Conservation (phyloP, 495 filamentous ascomycete genomes). For the Rostrohypoxylon terebratum region DNA sequence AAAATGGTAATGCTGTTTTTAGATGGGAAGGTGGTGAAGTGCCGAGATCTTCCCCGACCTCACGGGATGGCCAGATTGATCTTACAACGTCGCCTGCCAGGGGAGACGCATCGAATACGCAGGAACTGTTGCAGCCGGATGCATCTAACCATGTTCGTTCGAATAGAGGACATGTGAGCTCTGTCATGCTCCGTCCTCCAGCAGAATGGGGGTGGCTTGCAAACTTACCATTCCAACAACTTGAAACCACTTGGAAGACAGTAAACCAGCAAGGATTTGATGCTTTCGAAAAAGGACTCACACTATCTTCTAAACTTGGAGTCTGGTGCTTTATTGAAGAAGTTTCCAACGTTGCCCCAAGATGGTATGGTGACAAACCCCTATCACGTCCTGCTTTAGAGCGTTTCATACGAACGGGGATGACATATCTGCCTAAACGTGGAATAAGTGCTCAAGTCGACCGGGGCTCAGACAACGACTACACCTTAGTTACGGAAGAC, state of each 20-base stretch:
- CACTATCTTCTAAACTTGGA: neutral
- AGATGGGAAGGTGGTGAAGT: no score
- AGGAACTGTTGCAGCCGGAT: neutral
- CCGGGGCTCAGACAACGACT: neutral
- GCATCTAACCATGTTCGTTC: neutral
- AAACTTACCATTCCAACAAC: neutral
- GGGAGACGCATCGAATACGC: neutral
- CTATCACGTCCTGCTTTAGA: no score
- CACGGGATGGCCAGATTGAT: no score
- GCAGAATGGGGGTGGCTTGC: neutral
- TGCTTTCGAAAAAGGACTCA: neutral
- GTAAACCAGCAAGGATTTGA: neutral
- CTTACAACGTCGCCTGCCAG: no score
- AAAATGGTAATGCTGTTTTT: no score
- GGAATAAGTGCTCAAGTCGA: neutral
- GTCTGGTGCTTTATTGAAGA: neutral
- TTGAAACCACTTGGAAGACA: neutral
- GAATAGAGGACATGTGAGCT: neutral
- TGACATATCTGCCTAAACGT: neutral
- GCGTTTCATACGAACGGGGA: neutral
- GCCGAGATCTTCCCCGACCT: no score
- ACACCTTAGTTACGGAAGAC: neutral
- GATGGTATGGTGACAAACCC: no score
- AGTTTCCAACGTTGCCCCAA: neutral
- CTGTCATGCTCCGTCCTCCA: neutral